Conservation (phyloP, 1,139 yeast species). For the Saccharomyces hybrid region DNA sequence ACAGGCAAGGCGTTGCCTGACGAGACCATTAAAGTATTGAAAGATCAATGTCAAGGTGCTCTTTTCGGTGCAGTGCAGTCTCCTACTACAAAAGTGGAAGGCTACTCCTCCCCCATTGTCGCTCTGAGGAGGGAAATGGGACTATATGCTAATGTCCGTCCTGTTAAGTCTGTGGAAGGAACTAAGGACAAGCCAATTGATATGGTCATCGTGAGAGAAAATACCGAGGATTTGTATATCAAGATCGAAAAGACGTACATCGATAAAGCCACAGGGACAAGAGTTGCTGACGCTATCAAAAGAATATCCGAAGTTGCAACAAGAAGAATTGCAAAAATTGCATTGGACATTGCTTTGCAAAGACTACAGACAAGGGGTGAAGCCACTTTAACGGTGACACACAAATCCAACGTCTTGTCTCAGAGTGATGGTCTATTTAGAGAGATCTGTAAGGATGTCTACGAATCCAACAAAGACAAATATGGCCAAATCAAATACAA, state of each 20-base stretch:
- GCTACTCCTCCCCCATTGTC: constrained; percentile 96
- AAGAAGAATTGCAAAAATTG: constrained; percentile 78
- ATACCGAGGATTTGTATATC: constrained; percentile 93
- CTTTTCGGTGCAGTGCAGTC: constrained; percentile 95
- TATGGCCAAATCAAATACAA: constrained; percentile 58
- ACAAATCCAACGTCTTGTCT: constrained; percentile 90
- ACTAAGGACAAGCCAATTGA: constrained; percentile 77
- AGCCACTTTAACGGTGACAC: constrained; percentile 79
- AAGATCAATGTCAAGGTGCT: constrained; percentile 89
- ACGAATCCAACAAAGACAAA: constrained; percentile 53
- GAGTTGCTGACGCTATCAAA: constrained; percentile 95
- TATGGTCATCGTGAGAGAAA: constrained; percentile 95
- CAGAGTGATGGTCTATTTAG: constrained; percentile 94
- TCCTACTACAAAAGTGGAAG: constrained; percentile 87
- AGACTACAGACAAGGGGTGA: constrained; percentile 76
- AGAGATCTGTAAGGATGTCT: constrained; percentile 75
- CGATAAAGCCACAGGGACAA: constrained; percentile 66
- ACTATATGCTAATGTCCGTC: constrained; percentile 92
- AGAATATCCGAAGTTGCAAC: constrained; percentile 88
- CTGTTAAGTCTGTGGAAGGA: constrained; percentile 87
- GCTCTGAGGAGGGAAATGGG: constrained; percentile 94
- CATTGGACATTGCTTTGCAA: constrained; percentile 84
- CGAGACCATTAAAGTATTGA: constrained; percentile 73
- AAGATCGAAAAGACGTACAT: constrained; percentile 78
- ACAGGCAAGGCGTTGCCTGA: constrained; percentile 96